Evolutionary conservation across 768 basidiomycete species (phyloP).

Genomic region (Lentinula edodes): DNA sequence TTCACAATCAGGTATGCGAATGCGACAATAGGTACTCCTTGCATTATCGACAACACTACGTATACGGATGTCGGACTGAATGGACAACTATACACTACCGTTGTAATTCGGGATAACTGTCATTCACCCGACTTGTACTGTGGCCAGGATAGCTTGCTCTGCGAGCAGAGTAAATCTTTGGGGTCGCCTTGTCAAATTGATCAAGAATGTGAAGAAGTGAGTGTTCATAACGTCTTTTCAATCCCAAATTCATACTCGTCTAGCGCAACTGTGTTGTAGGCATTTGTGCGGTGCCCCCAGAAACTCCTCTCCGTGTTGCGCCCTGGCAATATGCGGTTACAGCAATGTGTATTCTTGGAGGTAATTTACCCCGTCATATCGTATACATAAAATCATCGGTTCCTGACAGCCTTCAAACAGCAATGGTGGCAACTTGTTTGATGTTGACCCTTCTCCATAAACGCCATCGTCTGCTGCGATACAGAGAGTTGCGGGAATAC

Average conservation of each 20-base stretch:
- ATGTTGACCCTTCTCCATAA: constrained; percentile 36
- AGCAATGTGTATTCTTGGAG: constrained; percentile 27
- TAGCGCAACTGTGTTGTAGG: constrained; percentile 24
- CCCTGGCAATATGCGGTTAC: constrained; percentile 41
- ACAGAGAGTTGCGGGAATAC: constrained; percentile 40
- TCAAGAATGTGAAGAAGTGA: constrained; percentile 45
- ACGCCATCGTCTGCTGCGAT: constrained; percentile 29
- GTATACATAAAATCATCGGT: background rate
- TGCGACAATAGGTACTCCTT: constrained; percentile 43
- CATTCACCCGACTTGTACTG: constrained; percentile 49
- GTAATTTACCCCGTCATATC: constrained; percentile 21
- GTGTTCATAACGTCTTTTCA: constrained; percentile 8
- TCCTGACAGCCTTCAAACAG: constrained; percentile 15
- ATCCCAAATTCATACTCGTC: background rate
- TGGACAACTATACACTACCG: constrained; percentile 36
- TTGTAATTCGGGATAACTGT: constrained; percentile 58
- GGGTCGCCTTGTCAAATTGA: constrained; percentile 43
- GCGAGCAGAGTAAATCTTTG: constrained; percentile 36
- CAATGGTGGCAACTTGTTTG: constrained; percentile 29
- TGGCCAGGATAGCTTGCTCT: constrained; percentile 35
- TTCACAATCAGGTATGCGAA: constrained; percentile 44
- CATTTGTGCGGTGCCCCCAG: constrained; percentile 28
- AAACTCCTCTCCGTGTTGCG: constrained; percentile 30
- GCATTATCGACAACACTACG: constrained; percentile 46
- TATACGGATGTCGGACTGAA: constrained; percentile 42